Conservation (phyloP, 371 early-diverging fungal genomes). For the Actinomortierella wolfii region DNA sequence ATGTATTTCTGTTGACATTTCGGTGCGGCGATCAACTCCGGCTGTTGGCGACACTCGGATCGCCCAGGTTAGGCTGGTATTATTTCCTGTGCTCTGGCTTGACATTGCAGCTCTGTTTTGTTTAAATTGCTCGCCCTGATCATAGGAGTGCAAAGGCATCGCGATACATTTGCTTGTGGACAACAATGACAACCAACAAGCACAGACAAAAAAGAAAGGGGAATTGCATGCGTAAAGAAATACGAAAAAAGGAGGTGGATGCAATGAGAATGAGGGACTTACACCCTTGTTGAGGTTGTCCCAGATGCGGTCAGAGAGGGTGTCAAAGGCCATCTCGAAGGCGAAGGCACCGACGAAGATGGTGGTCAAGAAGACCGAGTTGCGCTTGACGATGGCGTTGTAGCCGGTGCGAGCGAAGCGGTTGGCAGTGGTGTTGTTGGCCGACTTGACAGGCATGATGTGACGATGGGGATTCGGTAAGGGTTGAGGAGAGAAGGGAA, state of each 20-base stretch:
- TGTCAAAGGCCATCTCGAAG: constrained; percentile 80
- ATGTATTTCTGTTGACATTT: too few species aligned
- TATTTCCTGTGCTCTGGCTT: background rate
- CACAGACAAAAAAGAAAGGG: constrained; percentile 5
- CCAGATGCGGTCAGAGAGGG: constrained; percentile 70
- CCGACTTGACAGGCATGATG: constrained; percentile 46
- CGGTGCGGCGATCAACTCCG: background rate
- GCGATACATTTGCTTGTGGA: background rate
- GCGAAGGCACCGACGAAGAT: constrained; percentile 81
- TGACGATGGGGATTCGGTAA: background rate
- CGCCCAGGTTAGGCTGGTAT: background rate
- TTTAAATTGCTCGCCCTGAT: background rate
- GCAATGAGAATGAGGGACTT: constrained; percentile 46
- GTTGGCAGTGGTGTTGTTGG: constrained; percentile 47
- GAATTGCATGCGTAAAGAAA: background rate
- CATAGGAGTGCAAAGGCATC: background rate
- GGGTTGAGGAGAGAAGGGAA: too few species aligned
- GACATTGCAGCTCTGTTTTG: background rate
- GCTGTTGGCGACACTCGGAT: background rate
- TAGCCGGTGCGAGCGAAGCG: constrained; percentile 57
- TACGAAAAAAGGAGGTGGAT: background rate
- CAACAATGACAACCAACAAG: background rate
- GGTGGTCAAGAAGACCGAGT: constrained; percentile 72
- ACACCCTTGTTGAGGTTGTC: constrained; percentile 85
- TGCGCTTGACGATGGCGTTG: constrained; percentile 73